Evolutionary conservation across 2,329 filamentous ascomycete genomes (phyloP).

Genomic region (Penicillium sp.): DNA sequence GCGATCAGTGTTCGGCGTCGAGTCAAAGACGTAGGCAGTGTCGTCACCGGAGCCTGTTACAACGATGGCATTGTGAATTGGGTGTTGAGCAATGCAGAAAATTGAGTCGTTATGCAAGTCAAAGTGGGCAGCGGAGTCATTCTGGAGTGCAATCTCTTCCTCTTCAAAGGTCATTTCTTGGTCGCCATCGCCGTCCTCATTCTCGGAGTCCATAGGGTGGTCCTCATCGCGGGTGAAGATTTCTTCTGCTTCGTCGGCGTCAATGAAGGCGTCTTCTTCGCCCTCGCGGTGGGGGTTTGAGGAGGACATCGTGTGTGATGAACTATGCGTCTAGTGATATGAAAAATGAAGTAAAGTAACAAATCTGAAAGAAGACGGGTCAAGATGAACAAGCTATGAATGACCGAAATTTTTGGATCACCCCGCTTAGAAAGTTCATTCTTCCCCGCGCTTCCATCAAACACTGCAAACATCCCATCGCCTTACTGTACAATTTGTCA

Average conservation of each 20-base stretch:
- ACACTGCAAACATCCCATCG: conserved; percentile 30
- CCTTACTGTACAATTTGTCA: background rate
- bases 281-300: conserved; percentile 54
- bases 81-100: conserved; percentile 94
- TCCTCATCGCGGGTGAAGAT: conserved; percentile 71
- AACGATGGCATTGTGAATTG: conserved; percentile 74
- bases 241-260: conserved; percentile 77
- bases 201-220: conserved; percentile 78
- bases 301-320: conserved; percentile 36
- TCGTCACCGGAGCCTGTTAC: conserved; percentile 89
- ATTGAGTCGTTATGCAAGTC: conserved; percentile 89
- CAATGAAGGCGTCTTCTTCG: conserved; percentile 73
- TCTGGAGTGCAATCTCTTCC: conserved; percentile 78
- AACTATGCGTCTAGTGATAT: background rate
- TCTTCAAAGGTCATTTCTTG: conserved; percentile 54
- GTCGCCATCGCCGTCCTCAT: conserved; percentile 60
- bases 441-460: conserved; percentile 30
- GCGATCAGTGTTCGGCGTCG: conserved; percentile 61
- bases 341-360: background rate
- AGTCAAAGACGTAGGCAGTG: conserved; percentile 84
- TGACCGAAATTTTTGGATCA: conserved; percentile 15
- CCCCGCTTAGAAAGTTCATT: conserved; percentile 37
- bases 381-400: background rate
- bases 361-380: background rate
- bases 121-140: conserved; percentile 93